These are phyloP conservation scores for Sporisorium sorghi DNA, from an alignment of 1,284 basidiomycete species.

Conservation along the genomic window DNA sequence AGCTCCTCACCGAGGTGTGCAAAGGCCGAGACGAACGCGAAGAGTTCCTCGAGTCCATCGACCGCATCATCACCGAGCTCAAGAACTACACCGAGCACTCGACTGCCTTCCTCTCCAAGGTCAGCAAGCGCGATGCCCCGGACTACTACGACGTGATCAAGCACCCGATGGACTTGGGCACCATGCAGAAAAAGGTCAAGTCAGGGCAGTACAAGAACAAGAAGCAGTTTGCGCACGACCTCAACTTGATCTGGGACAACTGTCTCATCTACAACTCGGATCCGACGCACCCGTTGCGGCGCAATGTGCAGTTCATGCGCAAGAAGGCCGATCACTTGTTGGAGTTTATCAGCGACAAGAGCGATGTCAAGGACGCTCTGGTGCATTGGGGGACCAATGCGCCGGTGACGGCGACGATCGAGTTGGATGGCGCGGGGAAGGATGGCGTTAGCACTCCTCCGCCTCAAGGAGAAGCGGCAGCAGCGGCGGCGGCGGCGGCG, in stretches of 20 bases:
- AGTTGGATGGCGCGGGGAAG: neutral
- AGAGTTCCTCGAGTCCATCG: constrained; percentile 67
- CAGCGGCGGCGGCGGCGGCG: neutral
- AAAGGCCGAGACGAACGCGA: constrained; percentile 64
- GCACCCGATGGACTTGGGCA: constrained; percentile 85
- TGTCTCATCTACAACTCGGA: constrained; percentile 91
- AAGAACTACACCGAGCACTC: constrained; percentile 68
- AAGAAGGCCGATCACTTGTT: constrained; percentile 74
- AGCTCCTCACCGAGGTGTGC: constrained; percentile 62
- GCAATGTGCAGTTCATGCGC: constrained; percentile 64
- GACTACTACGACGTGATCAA: constrained; percentile 68
- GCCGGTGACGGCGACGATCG: neutral
- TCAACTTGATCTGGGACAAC: constrained; percentile 96
- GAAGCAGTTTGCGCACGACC: constrained; percentile 88
- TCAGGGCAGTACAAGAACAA: constrained; percentile 88
- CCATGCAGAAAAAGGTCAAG: constrained; percentile 93
- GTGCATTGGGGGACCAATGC: constrained; percentile 53
- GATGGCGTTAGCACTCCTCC: neutral
- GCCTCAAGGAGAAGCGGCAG: too few species aligned
- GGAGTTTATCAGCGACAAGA: constrained; percentile 86
- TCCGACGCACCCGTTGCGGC: constrained; percentile 71
- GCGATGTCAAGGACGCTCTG: constrained; percentile 73
- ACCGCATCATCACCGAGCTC: constrained; percentile 66
- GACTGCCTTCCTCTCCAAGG: constrained; percentile 64
- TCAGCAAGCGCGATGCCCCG: constrained; percentile 67